Percentiles rank a stretch among this genome's conserved stretches.
phyloP scores from a whole-genome alignment of 1,284 basidiomycete genomes.

The Boletus sp. region DNA sequence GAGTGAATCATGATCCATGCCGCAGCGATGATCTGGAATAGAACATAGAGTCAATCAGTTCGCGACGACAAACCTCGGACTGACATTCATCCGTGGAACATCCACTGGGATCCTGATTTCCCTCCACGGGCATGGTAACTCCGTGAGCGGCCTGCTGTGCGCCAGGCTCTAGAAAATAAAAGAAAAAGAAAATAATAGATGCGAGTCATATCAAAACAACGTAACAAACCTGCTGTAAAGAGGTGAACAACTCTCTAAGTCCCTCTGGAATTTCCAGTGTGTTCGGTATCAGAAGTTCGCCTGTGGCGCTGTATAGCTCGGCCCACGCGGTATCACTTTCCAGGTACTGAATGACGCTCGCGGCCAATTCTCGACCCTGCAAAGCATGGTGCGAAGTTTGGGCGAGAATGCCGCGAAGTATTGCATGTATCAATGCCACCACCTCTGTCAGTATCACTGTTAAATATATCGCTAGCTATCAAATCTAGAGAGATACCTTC shows the following conservation, averaged over 20 bases:
- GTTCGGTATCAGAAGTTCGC: conserved; percentile 57
- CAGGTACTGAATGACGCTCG: conserved; percentile 53
- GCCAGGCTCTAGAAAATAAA: conserved; percentile 23
- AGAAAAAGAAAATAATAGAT: neutral
- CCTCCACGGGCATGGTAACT: conserved; percentile 44
- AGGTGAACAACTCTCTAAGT: conserved; percentile 35
- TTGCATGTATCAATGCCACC: conserved; percentile 52
- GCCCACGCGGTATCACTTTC: conserved; percentile 64
- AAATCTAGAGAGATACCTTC: conserved; percentile 50
- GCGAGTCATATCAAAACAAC: neutral
- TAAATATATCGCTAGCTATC: conserved; percentile 4
- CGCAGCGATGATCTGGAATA: conserved; percentile 63
- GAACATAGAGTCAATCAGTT: conserved; percentile 2
- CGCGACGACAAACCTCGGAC: conserved; percentile 26
- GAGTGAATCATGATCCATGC: conserved; percentile 52
- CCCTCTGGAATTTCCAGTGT: conserved; percentile 36
- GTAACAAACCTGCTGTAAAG: conserved; percentile 39
- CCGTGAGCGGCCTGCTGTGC: conserved; percentile 10
- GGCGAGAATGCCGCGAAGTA: conserved; percentile 41
- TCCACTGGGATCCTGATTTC: conserved; percentile 78
- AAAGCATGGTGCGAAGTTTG: conserved; percentile 31
- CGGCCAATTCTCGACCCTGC: conserved; percentile 38
- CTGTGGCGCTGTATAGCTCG: conserved; percentile 61
- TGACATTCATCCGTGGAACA: conserved; percentile 73
- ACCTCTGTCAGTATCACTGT: conserved; percentile 46